phyloP scores from a whole-genome alignment of 805 yeast genomes.

The Candida succiphila region DNA sequence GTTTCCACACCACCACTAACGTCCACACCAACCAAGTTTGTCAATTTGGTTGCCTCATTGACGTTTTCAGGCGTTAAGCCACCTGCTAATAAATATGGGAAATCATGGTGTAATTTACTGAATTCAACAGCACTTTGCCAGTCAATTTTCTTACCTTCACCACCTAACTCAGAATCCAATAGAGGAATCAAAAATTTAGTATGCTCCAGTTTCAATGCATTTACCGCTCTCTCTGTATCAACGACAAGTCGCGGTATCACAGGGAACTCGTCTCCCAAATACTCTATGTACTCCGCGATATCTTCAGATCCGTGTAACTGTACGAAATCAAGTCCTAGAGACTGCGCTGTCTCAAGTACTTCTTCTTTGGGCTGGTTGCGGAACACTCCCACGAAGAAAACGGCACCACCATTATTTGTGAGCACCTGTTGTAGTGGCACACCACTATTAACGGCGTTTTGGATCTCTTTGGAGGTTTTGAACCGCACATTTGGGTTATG shows the following conservation, averaged over 20 bases:
- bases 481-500: constrained; percentile 4
- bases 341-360: constrained; percentile 33
- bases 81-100: constrained; percentile 69
- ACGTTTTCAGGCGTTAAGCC: constrained; percentile 80
- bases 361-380: constrained; percentile 68
- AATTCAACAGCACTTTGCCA: constrained; percentile 48
- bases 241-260: constrained; percentile 71
- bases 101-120: constrained; percentile 17
- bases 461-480: constrained; percentile 15
- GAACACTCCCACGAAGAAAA: constrained; percentile 82
- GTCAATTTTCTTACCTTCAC: constrained; percentile 75
- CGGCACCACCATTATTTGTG: constrained; percentile 39
- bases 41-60: constrained; percentile 31
- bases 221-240: constrained; percentile 27
- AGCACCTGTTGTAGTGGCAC: constrained; percentile 10
- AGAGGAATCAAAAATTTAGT: constrained; percentile 48
- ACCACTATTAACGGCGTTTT: constrained; percentile 12
- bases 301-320: constrained; percentile 83
- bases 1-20: constrained; percentile 95
- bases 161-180: constrained; percentile 85
- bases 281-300: constrained; percentile 31
- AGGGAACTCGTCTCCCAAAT: constrained; percentile 31
- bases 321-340: constrained; percentile 58
- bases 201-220: constrained; percentile 13
- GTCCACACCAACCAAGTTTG: constrained; percentile 80